Evolutionary conservation across 768 basidiomycete species (phyloP).

Genomic region (Strobilomyces echinocephalus): DNA sequence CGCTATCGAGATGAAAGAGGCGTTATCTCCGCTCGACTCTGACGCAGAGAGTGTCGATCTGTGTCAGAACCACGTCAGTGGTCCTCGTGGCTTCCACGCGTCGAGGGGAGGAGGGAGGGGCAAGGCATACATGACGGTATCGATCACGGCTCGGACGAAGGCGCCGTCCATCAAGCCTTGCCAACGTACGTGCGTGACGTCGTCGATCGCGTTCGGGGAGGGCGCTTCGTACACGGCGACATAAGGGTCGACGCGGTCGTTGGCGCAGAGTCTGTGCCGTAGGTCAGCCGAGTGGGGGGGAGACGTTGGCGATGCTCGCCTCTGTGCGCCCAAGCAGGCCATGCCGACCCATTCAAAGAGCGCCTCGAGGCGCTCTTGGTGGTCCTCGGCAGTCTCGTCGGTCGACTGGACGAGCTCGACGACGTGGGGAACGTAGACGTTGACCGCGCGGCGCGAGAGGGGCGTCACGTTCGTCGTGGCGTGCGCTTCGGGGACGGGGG

Average conservation of each 20-base stretch:
- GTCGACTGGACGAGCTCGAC: slow-evolving; percentile 24
- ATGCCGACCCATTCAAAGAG: slow-evolving; percentile 76
- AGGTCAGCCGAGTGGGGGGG: too few species aligned
- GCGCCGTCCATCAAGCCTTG: slow-evolving; percentile 47
- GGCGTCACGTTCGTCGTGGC: slow-evolving; percentile 18
- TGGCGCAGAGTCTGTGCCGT: slow-evolving; percentile 45
- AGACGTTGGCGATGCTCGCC: slow-evolving; percentile 34
- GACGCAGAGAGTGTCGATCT: slow-evolving; percentile 11
- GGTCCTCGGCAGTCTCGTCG: slow-evolving; percentile 44
- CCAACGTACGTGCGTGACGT: slow-evolving; percentile 56
- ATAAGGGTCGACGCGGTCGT: slow-evolving; percentile 66
- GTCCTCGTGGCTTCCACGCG: not conserved
- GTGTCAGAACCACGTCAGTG: not conserved
- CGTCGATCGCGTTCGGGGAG: slow-evolving; percentile 38
- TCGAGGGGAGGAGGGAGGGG: not conserved
- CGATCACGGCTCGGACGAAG: slow-evolving; percentile 52
- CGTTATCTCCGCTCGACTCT: slow-evolving; percentile 2
- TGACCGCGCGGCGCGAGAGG: slow-evolving; percentile 19
- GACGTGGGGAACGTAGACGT: slow-evolving; percentile 40
- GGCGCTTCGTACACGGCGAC: slow-evolving; percentile 63
- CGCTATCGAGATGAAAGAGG: slow-evolving; percentile 16
- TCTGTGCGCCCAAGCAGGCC: slow-evolving; percentile 60
- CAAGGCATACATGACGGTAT: slow-evolving; percentile 34
- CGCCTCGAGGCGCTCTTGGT: slow-evolving; percentile 39
- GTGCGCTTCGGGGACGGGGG: not conserved